phyloP scores from a whole-genome alignment of 352 stramenopile species.

The Plasmopara viticola region DNA sequence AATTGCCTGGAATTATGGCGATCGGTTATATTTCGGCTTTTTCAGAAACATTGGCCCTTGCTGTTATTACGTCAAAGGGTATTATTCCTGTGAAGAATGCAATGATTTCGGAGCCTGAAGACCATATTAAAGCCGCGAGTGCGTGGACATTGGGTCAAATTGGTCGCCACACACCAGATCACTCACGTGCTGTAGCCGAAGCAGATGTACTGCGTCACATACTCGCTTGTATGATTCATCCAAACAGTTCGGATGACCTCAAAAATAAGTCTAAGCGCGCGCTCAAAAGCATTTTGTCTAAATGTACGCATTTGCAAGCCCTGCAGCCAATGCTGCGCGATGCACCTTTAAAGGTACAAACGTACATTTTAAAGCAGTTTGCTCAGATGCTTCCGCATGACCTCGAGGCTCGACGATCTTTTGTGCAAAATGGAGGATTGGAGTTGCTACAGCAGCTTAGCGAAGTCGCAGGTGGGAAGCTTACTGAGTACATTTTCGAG shows the following conservation, averaged over 20 bases:
- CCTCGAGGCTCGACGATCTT: slow-evolving; percentile 86
- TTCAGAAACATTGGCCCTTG: slow-evolving; percentile 90
- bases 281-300: slow-evolving; percentile 91
- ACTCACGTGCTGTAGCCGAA: slow-evolving; percentile 89
- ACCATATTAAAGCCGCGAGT: slow-evolving; percentile 93
- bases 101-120: slow-evolving; percentile 90
- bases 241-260: slow-evolving; percentile 90
- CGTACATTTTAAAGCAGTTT: slow-evolving; percentile 96
- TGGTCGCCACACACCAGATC: slow-evolving; percentile 90
- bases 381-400: slow-evolving; percentile 92
- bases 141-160: slow-evolving; percentile 95
- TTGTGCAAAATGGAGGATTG: slow-evolving; percentile 91
- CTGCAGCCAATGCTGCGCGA: slow-evolving; percentile 91
- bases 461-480: slow-evolving; percentile 88
- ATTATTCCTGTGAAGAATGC: slow-evolving; percentile 91
- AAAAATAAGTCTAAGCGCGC: slow-evolving; percentile 92
- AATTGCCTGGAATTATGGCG: slow-evolving; percentile 93
- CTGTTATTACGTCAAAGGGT: slow-evolving; percentile 92
- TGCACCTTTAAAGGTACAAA: slow-evolving; percentile 91
- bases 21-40: slow-evolving; percentile 94
- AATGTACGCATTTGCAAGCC: slow-evolving; percentile 92
- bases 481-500: slow-evolving; percentile 92
- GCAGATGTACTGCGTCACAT: slow-evolving; percentile 90
- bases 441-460: slow-evolving; percentile 92
- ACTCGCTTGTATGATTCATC: slow-evolving; percentile 90